Evolutionary conservation across 108 stramenopile genomes (phyloP), one percentile per base, ranked within the genome.

Genomic region (Pseudonitzschia pungens): DNA sequence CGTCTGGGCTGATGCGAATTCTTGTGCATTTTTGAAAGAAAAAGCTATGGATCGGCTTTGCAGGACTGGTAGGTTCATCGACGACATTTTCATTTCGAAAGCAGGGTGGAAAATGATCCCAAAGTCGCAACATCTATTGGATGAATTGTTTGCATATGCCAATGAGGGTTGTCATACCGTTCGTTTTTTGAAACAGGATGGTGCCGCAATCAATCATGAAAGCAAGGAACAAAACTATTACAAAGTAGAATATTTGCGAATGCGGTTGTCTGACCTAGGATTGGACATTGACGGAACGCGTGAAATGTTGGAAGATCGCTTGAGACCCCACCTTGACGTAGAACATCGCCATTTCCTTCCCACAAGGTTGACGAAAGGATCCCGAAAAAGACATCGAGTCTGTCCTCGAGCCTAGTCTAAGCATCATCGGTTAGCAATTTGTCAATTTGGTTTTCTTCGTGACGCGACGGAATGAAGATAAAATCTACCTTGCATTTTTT

Each of bases 11-110:
- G 71, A 72, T 29, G 9, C 62, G 0, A 9, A 62, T 4, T 64
- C 42, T 14, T 72, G 71, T 72, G 71, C 71, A 14, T 72, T 72
- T 36, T 50, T 72, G 14, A 62, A 63, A 32, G 71, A 72, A 18
- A 32, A 28, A 48, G 63, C 71, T 8, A 63, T 72, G 60, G 43
- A 64, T 62, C 32, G 53, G 4, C 27, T 58, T 58, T 52, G 22
- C 5, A 42, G n/a, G 4, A 53, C 9, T 8, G 18, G n/a, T 20
- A 29, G 31, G 5, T 60, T 14, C 9, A 60, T 60, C 59, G 32
- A 60, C 18, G 22, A 72, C 42, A 40, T 72, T 26, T 48, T 64
- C 10, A 22, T 29, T 16, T 63, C 71, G 4, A 45, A 60, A 31
- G 71, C 12, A 24, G 59, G 32, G 7, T 72, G 63, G 62, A 64